Conservation (phyloP, 805 yeast species). For the Yamadazyma insecticola region DNA sequence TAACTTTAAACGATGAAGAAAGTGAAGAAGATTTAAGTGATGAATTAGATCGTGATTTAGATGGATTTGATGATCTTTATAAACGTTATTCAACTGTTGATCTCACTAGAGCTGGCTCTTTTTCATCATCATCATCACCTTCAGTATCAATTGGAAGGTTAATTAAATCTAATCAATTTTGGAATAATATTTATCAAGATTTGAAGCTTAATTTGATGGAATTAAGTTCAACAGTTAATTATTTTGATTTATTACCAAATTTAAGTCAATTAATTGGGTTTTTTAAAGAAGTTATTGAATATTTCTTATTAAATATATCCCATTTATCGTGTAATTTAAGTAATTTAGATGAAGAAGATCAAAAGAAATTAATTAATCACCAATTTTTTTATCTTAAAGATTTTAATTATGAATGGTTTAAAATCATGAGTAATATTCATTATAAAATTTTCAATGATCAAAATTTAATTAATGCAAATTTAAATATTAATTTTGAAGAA, state of each 20-base stretch:
- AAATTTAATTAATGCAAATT: slow-evolving; percentile 5
- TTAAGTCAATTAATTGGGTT: slow-evolving; percentile 14
- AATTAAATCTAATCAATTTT: slow-evolving; percentile 17
- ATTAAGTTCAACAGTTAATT: slow-evolving; percentile 9
- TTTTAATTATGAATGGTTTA: slow-evolving; percentile 17
- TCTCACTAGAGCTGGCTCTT: slow-evolving; percentile 1
- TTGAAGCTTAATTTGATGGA: slow-evolving; percentile 17
- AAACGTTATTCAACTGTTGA: slow-evolving; percentile 5
- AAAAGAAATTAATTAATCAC: slow-evolving; percentile 5
- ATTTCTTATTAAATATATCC: slow-evolving; percentile 15
- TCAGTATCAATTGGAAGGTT: slow-evolving; percentile 9
- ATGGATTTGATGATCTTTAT: slow-evolving; percentile 3
- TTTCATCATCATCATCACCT: not conserved
- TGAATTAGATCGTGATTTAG: slow-evolving; percentile 2
- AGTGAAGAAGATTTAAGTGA: slow-evolving; percentile 2
- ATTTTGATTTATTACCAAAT: slow-evolving; percentile 16
- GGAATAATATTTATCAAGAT: slow-evolving; percentile 30
- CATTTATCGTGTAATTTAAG: slow-evolving; percentile 2
- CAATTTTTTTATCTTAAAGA: slow-evolving; percentile 19
- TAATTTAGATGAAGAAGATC: slow-evolving; percentile 5
- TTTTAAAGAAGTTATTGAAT: slow-evolving; percentile 19
- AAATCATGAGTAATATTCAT: slow-evolving; percentile 14
- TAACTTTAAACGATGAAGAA: slow-evolving; percentile 1
- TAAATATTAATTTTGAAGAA: slow-evolving; percentile 5
- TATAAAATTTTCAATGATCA: slow-evolving; percentile 13